These are phyloP conservation scores for Trichoderma gracile DNA, from an alignment of 2,329 filamentous ascomycete genomes.

Conservation along the genomic window DNA sequence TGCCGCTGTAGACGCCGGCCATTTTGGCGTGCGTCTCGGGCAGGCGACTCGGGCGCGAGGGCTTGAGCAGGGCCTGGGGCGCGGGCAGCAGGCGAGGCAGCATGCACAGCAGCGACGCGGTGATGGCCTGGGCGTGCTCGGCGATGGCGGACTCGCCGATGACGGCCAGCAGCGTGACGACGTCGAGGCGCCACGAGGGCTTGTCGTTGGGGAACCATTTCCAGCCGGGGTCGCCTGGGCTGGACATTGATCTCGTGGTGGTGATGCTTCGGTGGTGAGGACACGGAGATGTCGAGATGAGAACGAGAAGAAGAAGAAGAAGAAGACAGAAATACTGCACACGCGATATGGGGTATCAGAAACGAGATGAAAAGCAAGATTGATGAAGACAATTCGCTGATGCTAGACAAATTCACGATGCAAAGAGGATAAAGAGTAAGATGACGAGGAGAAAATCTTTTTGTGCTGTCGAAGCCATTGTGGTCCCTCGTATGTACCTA, in stretches of 20 bases:
- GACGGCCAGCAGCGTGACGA: slow-evolving; percentile 63
- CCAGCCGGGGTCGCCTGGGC: slow-evolving; percentile 34
- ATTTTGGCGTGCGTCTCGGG: slow-evolving; percentile 57
- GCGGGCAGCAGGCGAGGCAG: slow-evolving; percentile 63
- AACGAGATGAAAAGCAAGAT: neutral
- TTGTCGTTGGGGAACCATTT: slow-evolving; percentile 48
- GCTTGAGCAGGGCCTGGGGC: slow-evolving; percentile 61
- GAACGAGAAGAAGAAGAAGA: too few species aligned
- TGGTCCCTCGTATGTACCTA: too few species aligned
- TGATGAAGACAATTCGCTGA: neutral
- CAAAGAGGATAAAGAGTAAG: neutral
- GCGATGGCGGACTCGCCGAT: slow-evolving; percentile 62
- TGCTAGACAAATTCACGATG: neutral
- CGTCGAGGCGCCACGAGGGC: slow-evolving; percentile 57
- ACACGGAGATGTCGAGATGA: neutral
- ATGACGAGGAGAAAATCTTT: neutral
- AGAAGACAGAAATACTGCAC: neutral
- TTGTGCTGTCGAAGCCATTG: neutral
- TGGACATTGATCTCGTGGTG: slow-evolving; percentile 30
- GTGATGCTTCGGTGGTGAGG: neutral
- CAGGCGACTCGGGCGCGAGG: slow-evolving; percentile 55
- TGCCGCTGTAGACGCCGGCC: slow-evolving; percentile 60
- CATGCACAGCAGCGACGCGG: slow-evolving; percentile 58
- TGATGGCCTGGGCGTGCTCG: slow-evolving; percentile 59
- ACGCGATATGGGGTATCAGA: neutral